Conservation (phyloP, 225 moss, liverwort and hornwort genomes). For the Straminergon stramineum region DNA sequence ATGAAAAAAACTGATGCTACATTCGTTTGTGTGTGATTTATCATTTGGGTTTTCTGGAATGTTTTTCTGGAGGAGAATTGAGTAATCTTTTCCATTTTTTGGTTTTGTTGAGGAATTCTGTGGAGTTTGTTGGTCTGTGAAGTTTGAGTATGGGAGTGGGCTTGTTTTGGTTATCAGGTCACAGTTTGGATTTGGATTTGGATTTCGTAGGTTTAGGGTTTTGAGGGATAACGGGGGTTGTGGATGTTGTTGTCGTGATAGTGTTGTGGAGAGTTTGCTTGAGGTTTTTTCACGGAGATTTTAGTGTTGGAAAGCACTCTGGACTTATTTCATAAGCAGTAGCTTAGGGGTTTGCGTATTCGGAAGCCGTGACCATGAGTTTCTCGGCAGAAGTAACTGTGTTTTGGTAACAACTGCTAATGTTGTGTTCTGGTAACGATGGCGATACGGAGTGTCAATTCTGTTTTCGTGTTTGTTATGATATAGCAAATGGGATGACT, state of each 20-base stretch:
- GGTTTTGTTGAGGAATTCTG: background rate
- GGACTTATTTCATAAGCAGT: background rate
- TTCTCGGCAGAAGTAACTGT: background rate
- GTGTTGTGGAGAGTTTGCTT: background rate
- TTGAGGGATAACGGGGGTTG: background rate
- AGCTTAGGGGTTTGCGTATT: background rate
- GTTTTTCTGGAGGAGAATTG: background rate
- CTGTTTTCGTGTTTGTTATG: background rate
- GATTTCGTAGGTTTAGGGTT: conserved; percentile 24
- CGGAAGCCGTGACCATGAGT: background rate
- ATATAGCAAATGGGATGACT: background rate
- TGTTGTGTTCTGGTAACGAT: background rate
- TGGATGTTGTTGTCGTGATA: background rate
- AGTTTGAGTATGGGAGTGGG: background rate
- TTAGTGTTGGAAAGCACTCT: background rate
- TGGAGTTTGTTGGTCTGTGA: background rate
- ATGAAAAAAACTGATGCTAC: background rate
- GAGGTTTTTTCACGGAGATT: background rate
- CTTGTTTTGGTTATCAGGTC: background rate
- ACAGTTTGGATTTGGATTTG: background rate
- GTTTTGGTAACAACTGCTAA: background rate
- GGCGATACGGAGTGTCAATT: background rate
- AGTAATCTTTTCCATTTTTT: background rate
- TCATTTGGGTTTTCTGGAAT: background rate
- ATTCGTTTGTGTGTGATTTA: background rate